These are phyloP conservation scores for Ballota nigra DNA, from an alignment of 257 asterid genomes.

Conservation along the genomic window DNA sequence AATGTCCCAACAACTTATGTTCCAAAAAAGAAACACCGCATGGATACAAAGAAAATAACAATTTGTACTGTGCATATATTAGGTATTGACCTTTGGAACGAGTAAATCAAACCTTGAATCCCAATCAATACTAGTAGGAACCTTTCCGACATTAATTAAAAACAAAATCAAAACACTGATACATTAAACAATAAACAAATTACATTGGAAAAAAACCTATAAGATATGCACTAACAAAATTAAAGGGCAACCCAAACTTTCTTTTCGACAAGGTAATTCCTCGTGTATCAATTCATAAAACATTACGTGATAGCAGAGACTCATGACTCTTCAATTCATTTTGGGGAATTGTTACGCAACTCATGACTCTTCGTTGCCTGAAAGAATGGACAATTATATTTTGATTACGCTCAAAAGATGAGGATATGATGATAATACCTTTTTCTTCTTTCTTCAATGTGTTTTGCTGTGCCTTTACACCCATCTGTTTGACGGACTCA, in stretches of 20 bases:
- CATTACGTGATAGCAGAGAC: too few species aligned
- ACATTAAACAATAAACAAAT: too few species aligned
- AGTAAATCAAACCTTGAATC: not conserved
- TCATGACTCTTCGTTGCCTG: constrained; percentile 50
- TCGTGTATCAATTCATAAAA: too few species aligned
- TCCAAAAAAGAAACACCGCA: not conserved
- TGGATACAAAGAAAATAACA: not conserved
- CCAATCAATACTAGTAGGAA: not conserved
- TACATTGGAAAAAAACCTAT: too few species aligned
- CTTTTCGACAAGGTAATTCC: too few species aligned
- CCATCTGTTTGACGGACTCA: constrained; percentile 40
- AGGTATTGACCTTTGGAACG: not conserved
- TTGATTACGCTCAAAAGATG: not conserved
- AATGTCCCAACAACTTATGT: not conserved
- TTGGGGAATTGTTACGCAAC: not conserved
- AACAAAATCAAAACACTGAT: not conserved
- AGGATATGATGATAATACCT: constrained; percentile 43
- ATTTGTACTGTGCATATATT: not conserved
- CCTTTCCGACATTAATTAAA: not conserved
- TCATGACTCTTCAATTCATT: too few species aligned
- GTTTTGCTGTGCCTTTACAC: constrained; percentile 41
- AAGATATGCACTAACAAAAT: too few species aligned
- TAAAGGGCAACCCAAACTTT: too few species aligned
- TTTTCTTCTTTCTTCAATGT: constrained; percentile 25
- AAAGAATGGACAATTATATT: constrained; percentile 13